Evolutionary conservation across 306 rosid species (phyloP), one percentile per base, ranked within the genome.

Genomic region (Vigna hirtella): DNA sequence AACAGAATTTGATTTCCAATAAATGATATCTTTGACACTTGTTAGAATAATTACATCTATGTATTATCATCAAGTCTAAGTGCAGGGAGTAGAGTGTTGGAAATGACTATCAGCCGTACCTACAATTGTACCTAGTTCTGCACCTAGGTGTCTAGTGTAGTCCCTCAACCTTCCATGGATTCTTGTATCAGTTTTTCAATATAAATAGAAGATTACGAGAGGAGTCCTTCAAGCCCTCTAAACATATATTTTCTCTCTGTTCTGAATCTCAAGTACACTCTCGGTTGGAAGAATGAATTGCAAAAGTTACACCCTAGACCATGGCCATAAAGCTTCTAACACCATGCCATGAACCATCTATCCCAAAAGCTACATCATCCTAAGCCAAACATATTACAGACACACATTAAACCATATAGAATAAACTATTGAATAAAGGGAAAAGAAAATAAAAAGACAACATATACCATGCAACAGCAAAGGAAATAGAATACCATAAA

Each of bases 331-430:
- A 66, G 51, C n/a, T 9, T 40, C 15, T 40, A 7, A 40, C 18
- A n/a, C 70, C 70, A 40, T 18, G 32, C 40, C 51, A 40, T 66
- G 52, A 66, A 66, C 71, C 71, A 66, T 40, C 52, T 17, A 66
- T 65, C 52, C n/a, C 9, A 66, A 62, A 61, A 40, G 32, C 30
- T 42, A 42, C 36, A 66, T 12, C 62, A 74, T 78, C 58, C 61
- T 56, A 74, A 63, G 72, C 58, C 70, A 73, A 48, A 58, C 73
- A 74, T 63, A 72, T 78, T 59, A 70, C 30, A 47, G 56, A 16
- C 77, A 45, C 24, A 13, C n/a, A 45, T 62, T 47, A 36, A 50
- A 61, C 22, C 65, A 42, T 42, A 69, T 40, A 18, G 56, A 77
- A 64, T 49, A 76, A 78, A 57, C 17, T 42, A 69, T 40, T 15